Percentiles rank a stretch among this genome's conserved stretches.
phyloP scores from a whole-genome alignment of 2,329 filamentous ascomycete species.

The Penicillium sp. region DNA sequence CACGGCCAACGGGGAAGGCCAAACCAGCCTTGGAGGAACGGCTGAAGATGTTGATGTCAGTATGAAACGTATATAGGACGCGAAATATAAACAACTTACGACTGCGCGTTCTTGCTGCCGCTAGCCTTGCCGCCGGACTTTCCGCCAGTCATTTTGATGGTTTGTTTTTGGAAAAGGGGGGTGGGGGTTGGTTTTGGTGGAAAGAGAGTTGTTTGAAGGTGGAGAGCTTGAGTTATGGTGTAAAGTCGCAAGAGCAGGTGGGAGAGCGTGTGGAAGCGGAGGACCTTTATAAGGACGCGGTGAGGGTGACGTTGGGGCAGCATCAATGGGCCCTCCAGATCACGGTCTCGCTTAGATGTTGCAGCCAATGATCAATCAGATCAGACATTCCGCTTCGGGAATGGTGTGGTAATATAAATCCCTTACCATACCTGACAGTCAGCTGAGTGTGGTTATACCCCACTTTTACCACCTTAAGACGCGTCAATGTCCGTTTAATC shows the following conservation, averaged over 20 bases:
- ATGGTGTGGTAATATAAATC: slow-evolving; percentile 28
- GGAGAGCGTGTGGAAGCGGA: slow-evolving; percentile 36
- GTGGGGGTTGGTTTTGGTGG: background rate
- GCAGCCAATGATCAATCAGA: slow-evolving; percentile 43
- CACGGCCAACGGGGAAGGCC: slow-evolving; percentile 98
- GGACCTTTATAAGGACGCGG: slow-evolving; percentile 47
- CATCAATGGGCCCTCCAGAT: slow-evolving; percentile 45
- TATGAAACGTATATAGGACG: slow-evolving; percentile 8
- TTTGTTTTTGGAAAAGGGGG: slow-evolving; percentile 23
- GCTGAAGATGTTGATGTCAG: slow-evolving; percentile 56
- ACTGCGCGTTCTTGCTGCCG: slow-evolving; percentile 98
- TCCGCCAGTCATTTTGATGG: slow-evolving; percentile 97
- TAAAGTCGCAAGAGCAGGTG: slow-evolving; percentile 30
- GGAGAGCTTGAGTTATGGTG: slow-evolving; percentile 15
- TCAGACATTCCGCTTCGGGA: slow-evolving; percentile 34
- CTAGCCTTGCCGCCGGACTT: slow-evolving; percentile 99
- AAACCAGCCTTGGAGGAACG: slow-evolving; percentile 99
- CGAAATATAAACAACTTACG: slow-evolving; percentile 64
- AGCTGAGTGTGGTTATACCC: slow-evolving; percentile 21
- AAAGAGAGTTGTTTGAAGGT: slow-evolving; percentile 9
- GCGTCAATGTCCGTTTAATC: slow-evolving; percentile 37
- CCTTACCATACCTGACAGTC: slow-evolving; percentile 23
- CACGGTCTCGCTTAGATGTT: slow-evolving; percentile 47
- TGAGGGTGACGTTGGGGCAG: slow-evolving; percentile 45
- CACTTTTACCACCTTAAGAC: slow-evolving; percentile 16